phyloP scores from a whole-genome alignment of 208 protist species.

The Perkinsela sp. region DNA sequence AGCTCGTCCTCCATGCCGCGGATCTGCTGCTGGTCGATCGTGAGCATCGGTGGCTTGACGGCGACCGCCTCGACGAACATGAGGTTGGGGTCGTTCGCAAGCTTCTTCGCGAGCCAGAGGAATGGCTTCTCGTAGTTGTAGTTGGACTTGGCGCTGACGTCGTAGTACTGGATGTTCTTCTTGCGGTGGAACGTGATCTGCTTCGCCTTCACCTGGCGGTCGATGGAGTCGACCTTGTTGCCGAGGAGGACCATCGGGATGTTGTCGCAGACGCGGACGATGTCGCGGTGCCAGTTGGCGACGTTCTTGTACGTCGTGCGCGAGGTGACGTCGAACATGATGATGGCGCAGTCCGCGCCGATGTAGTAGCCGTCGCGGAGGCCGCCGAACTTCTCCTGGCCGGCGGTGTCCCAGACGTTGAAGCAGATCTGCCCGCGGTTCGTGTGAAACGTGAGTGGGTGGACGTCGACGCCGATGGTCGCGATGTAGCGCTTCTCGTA shows the following conservation, averaged over 20 bases:
- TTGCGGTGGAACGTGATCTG: constrained; percentile 99
- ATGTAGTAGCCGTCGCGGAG: constrained; percentile 99
- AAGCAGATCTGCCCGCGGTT: constrained; percentile 92
- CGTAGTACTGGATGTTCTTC: constrained; percentile 98
- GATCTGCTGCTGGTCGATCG: constrained; percentile 36
- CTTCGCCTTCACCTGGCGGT: constrained; percentile 96
- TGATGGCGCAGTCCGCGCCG: constrained; percentile 96
- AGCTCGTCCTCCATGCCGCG: constrained; percentile 57
- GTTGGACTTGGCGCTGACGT: constrained; percentile 99
- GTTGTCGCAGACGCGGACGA: constrained; percentile 92
- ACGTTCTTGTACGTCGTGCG: constrained; percentile 99
- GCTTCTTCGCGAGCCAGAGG: constrained; percentile 88
- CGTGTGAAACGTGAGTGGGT: constrained; percentile 92
- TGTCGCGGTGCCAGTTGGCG: constrained; percentile 97
- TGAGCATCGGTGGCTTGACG: constrained; percentile 26
- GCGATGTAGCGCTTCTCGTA: constrained; percentile 98
- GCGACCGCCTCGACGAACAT: constrained; percentile 66
- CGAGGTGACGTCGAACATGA: constrained; percentile 99
- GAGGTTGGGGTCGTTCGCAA: constrained; percentile 78
- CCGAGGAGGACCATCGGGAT: constrained; percentile 98
- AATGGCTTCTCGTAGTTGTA: constrained; percentile 99
- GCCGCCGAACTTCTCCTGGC: constrained; percentile 97
- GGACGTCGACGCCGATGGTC: constrained; percentile 81
- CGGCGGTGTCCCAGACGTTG: constrained; percentile 98
- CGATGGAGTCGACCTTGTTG: constrained; percentile 99